Conservation (phyloP, 1,284 basidiomycete species). For the Spongispora temasekensis region DNA sequence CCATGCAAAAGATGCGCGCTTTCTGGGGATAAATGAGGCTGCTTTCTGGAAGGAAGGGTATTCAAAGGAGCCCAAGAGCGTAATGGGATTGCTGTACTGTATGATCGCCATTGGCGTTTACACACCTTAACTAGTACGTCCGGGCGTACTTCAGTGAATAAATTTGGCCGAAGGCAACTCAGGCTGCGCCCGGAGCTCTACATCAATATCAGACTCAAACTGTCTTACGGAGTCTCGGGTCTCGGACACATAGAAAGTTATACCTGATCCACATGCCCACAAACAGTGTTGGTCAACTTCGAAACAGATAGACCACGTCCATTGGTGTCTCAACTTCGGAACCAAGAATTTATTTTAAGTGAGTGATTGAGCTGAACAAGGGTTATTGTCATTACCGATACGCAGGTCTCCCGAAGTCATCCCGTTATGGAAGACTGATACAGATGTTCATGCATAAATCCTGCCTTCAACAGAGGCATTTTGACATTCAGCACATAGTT, state of each 20-base stretch:
- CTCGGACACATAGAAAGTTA: neutral
- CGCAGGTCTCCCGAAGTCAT: constrained; percentile 39
- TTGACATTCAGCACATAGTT: constrained; percentile 18
- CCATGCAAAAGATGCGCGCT: no score
- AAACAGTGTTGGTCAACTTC: neutral
- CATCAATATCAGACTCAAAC: neutral
- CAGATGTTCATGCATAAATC: constrained; percentile 60
- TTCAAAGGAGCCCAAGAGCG: no score
- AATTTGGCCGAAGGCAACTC: constrained; percentile 4
- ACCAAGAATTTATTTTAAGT: constrained; percentile 1
- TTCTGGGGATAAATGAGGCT: no score
- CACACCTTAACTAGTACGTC: constrained; percentile 1
- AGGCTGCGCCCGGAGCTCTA: neutral
- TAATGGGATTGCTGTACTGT: no score
- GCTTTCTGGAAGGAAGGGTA: no score
- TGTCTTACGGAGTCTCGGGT: neutral
- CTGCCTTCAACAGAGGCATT: constrained; percentile 50
- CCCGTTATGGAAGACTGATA: constrained; percentile 48
- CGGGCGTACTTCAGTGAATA: constrained; percentile 5
- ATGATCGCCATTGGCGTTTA: constrained; percentile 1
- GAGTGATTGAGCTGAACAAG: constrained; percentile 37
- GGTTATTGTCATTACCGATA: constrained; percentile 64
- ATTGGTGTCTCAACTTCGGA: constrained; percentile 4
- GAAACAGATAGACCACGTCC: constrained; percentile 7
- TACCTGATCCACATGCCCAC: neutral